These are phyloP conservation scores for Cerrena zonata DNA, from an alignment of 1,284 basidiomycete species.

Conservation along the genomic window DNA sequence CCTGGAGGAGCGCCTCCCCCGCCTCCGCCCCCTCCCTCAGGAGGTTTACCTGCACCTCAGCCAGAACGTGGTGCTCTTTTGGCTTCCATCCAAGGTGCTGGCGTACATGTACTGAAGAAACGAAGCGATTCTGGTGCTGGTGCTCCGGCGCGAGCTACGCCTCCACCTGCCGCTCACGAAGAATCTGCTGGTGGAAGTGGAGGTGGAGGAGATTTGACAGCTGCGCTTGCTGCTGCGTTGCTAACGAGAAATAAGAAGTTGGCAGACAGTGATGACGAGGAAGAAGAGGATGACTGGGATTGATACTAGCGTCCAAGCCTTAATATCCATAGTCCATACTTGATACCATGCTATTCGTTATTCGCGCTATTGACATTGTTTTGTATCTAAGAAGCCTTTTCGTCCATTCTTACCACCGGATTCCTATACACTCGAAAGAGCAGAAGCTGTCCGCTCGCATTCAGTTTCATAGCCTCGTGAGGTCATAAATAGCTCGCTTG, in stretches of 20 bases:
- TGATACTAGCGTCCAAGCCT: no score
- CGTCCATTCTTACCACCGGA: no score
- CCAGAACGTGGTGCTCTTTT: conserved; percentile 57
- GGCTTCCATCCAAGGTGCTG: conserved; percentile 64
- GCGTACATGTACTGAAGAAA: conserved; percentile 72
- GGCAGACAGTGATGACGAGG: conserved; percentile 87
- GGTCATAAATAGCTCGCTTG: no score
- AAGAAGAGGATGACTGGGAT: conserved; percentile 87
- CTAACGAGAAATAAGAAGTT: conserved; percentile 82
- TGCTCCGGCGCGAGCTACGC: conserved; percentile 24
- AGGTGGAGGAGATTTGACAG: conserved; percentile 53
- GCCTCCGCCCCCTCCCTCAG: conserved; percentile 29
- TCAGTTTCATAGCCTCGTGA: no score
- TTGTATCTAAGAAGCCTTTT: neutral
- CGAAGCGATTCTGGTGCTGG: conserved; percentile 37
- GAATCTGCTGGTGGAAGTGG: conserved; percentile 26
- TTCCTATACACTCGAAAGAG: neutral
- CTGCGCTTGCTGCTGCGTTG: conserved; percentile 62
- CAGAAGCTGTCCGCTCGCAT: no score
- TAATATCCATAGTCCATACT: neutral
- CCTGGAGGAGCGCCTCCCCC: conserved; percentile 32
- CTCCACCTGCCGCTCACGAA: conserved; percentile 37
- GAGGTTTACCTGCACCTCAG: conserved; percentile 25
- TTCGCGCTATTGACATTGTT: neutral
- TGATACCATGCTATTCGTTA: neutral